A percentile compares a stretch with the other conserved stretches of the same genome.
These are phyloP conservation scores for Phaseolus coccineus DNA, from an alignment of 331 rosid species.

Conservation along the genomic window DNA sequence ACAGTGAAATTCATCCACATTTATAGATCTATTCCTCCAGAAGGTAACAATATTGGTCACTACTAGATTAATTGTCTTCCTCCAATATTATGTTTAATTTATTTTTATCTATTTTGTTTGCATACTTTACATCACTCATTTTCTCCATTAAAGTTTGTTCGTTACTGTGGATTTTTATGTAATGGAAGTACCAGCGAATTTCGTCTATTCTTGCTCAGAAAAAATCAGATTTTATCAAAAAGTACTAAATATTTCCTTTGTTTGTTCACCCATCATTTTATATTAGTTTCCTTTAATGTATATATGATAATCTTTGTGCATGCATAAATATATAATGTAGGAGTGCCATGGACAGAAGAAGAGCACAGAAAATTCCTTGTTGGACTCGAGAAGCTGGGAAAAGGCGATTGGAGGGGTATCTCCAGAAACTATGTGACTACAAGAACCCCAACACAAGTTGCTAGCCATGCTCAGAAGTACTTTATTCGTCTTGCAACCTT, in stretches of 20 bases:
- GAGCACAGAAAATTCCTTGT: slow-evolving; percentile 82
- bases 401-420: slow-evolving; percentile 97
- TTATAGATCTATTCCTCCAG: background rate
- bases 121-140: background rate
- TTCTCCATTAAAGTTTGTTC: background rate
- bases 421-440: slow-evolving; percentile 80
- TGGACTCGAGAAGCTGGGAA: slow-evolving; percentile 91
- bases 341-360: slow-evolving; percentile 97
- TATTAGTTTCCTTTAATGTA: too few species aligned
- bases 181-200: background rate
- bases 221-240: background rate
- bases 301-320: background rate
- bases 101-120: background rate
- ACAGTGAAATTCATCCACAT: background rate
- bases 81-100: too few species aligned
- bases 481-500: slow-evolving; percentile 70
- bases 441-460: slow-evolving; percentile 97
- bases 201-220: background rate
- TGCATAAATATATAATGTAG: slow-evolving; percentile 38
- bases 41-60: background rate
- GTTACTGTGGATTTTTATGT: background rate
- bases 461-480: slow-evolving; percentile 96
- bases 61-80: too few species aligned
- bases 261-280: background rate
- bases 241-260: background rate